Evolutionary conservation across 176 grass and related monocot genomes (phyloP).

Genomic region (Oryza coarctata): DNA sequence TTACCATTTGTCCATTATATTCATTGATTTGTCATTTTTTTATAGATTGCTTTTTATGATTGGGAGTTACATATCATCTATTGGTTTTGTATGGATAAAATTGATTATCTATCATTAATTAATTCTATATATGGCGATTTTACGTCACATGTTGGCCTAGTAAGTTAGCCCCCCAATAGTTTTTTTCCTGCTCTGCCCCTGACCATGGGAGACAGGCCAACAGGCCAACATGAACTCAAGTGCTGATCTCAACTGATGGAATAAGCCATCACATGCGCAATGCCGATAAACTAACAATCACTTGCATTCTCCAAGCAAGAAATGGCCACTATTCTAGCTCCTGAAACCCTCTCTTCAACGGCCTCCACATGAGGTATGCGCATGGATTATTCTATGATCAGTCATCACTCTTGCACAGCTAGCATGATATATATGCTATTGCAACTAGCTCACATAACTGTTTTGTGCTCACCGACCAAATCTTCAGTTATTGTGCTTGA

Average conservation of each 20-base stretch:
- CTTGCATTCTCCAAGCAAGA: neutral
- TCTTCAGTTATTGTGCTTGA: neutral
- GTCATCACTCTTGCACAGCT: neutral
- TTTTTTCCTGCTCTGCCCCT: no score
- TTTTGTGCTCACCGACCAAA: constrained; percentile 7
- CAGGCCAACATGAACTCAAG: constrained; percentile 48
- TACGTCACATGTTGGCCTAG: no score
- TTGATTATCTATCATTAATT: no score
- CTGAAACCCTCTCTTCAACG: constrained; percentile 39
- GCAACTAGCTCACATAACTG: constrained; percentile 23
- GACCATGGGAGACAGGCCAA: constrained; percentile 45
- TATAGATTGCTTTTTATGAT: no score
- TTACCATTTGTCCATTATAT: no score
- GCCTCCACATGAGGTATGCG: constrained; percentile 45
- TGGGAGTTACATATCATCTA: no score
- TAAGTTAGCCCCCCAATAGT: no score
- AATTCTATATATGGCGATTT: no score
- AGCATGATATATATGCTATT: constrained; percentile 8
- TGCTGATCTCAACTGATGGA: constrained; percentile 16
- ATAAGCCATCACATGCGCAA: constrained; percentile 44
- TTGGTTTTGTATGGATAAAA: no score
- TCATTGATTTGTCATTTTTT: no score
- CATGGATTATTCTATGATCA: constrained; percentile 39
- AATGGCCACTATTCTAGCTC: constrained; percentile 29
- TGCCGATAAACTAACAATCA: constrained; percentile 15